Evolutionary conservation across 73 alveolate species (phyloP), one percentile per base, ranked within the genome.

Genomic region (Tetrahymena malaccensis): DNA sequence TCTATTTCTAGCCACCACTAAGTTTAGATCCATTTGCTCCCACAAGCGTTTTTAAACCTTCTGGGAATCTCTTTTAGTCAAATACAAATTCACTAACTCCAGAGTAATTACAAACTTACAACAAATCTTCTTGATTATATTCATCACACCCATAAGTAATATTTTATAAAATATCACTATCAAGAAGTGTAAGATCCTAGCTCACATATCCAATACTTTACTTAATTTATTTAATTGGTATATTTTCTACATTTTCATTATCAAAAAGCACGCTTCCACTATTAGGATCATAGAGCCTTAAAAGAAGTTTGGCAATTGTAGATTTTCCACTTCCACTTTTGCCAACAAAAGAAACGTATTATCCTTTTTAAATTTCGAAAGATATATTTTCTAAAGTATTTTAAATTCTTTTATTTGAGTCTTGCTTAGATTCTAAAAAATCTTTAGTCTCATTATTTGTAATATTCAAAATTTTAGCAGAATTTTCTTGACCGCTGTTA

Each of bases 261-360:
- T 98, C 98, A 27, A 98, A 93, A 35, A 96, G 84, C 22, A 98
- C 95, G 34, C 93, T 85, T 21, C 99, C 99, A 33, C 93, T 89
- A 34, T 84, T 96, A 22, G 97, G 97, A 89, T 98, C 99, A 96
- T 98, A 98, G 94, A 97, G 97, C 93, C 99, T 96, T 94, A 96
- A 84, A 21, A 99, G 43, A 31, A 97, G 94, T 95, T 97, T 96
- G 6, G 97, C 97, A 17, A 98, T 85, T 1, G 99, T 98, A 43
- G 98, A 97, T 94, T 98, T 98, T 19, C 99, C 99, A 94, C 98
- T 96, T 13, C 99, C 99, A 56, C 98, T 96, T 17, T 97, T 95
- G 3, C 99, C 99, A 19, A 98, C 98, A 84, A 98, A 95, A 27
- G 99, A 99, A 8, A 97, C 96, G n/a, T 96, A 95, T 85, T 97